Conservation (phyloP, 306 rosid species). For the Cucurbita argyrosperma region DNA sequence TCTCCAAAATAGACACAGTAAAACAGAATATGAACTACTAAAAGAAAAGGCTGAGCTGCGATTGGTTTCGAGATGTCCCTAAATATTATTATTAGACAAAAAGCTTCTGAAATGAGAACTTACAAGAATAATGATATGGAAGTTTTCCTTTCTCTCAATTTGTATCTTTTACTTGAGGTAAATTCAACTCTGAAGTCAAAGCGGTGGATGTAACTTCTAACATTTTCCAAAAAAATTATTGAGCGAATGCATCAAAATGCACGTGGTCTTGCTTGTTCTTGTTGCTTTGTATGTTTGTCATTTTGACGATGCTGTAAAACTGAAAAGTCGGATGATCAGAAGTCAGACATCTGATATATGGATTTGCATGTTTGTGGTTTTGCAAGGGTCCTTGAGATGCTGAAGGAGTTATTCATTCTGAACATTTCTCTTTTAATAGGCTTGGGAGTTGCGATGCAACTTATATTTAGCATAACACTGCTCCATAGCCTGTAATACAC, state of each 20-base stretch:
- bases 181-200: background rate
- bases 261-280: background rate
- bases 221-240: background rate
- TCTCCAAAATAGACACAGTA: background rate
- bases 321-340: background rate
- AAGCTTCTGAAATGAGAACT: background rate
- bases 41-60: background rate
- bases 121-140: background rate
- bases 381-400: background rate
- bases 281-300: background rate
- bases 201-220: background rate
- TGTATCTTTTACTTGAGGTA: background rate
- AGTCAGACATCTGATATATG: background rate
- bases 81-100: background rate
- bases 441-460: background rate
- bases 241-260: background rate
- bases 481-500: background rate
- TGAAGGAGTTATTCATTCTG: background rate
- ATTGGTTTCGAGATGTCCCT: background rate
- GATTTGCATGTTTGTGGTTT: background rate
- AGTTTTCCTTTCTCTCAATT: background rate
- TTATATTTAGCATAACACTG: background rate
- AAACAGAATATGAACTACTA: background rate
- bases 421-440: background rate
- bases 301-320: background rate